Evolutionary conservation across 2,329 filamentous ascomycete species (phyloP).

Genomic region (Scopulariopsis brevicaulis): DNA sequence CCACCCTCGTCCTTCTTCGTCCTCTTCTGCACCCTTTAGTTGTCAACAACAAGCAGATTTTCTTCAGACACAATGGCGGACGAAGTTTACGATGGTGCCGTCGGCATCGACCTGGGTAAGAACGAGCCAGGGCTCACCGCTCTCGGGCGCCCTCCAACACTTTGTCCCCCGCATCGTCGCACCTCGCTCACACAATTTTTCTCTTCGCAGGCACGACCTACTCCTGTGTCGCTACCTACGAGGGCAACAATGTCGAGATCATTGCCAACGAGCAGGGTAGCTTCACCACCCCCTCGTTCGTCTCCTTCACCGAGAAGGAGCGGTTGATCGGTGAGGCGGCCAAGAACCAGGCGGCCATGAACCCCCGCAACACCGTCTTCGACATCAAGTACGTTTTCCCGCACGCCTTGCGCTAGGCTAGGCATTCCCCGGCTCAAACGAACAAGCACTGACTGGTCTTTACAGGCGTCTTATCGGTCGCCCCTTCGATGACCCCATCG

Average conservation of each 20-base stretch:
- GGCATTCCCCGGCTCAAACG: not conserved
- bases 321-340: constrained; percentile 98
- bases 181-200: constrained; percentile 3
- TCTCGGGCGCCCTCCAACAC: constrained; percentile 2
- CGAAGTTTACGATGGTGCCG: constrained; percentile 98
- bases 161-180: not conserved
- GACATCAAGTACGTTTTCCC: constrained; percentile 78
- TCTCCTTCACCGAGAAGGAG: constrained; percentile 98
- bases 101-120: constrained; percentile 99
- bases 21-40: constrained; percentile 7
- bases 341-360: constrained; percentile 99
- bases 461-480: constrained; percentile 91
- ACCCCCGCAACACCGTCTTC: constrained; percentile 96
- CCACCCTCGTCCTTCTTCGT: constrained; percentile 7
- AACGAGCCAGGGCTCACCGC: constrained; percentile 4
- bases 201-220: constrained; percentile 77
- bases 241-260: constrained; percentile 99
- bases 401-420: not conserved
- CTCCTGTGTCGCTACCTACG: constrained; percentile 99
- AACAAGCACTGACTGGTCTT: not conserved
- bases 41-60: constrained; percentile 1
- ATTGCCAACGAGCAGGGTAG: constrained; percentile 99
- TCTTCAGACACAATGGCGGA: constrained; percentile 65
- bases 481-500: constrained; percentile 85
- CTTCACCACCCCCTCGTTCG: constrained; percentile 98